These are phyloP conservation scores for Croton setiger DNA, from an alignment of 441 rosid genomes.

Conservation along the genomic window DNA sequence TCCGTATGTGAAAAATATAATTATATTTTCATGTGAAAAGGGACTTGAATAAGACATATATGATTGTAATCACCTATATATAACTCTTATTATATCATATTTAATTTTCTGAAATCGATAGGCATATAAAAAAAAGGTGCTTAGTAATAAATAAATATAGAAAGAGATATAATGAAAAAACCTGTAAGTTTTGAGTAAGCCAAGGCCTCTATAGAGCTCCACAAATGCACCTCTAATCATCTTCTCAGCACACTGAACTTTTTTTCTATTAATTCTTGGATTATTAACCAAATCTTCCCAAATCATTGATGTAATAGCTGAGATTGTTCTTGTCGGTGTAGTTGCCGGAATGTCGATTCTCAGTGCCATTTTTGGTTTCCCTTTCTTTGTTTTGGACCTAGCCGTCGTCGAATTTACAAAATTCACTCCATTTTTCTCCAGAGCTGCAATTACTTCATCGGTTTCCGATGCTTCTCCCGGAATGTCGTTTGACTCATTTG, in stretches of 20 bases:
- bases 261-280: constrained; percentile 59
- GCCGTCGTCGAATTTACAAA: constrained; percentile 54
- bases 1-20: too few species aligned
- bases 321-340: constrained; percentile 49
- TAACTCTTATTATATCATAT: too few species aligned
- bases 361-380: constrained; percentile 72
- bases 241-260: constrained; percentile 83
- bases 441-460: constrained; percentile 66
- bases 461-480: constrained; percentile 41
- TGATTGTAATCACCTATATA: too few species aligned
- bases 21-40: too few species aligned
- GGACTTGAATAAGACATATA: too few species aligned
- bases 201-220: constrained; percentile 86
- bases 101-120: too few species aligned
- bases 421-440: constrained; percentile 71
- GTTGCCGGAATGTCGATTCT: constrained; percentile 72
- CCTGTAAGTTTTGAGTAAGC: constrained; percentile 80
- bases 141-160: too few species aligned
- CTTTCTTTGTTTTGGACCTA: constrained; percentile 57
- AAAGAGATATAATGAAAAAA: constrained; percentile 9
- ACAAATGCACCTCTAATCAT: constrained; percentile 85
- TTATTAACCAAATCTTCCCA: constrained; percentile 85
- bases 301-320: constrained; percentile 58
- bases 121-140: too few species aligned
- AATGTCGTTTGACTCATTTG: constrained; percentile 32